A percentile compares a stretch with the other conserved stretches of the same genome.
phyloP scores from a whole-genome alignment of 176 grass and related monocot species.

The Eragrostis nindensis region DNA sequence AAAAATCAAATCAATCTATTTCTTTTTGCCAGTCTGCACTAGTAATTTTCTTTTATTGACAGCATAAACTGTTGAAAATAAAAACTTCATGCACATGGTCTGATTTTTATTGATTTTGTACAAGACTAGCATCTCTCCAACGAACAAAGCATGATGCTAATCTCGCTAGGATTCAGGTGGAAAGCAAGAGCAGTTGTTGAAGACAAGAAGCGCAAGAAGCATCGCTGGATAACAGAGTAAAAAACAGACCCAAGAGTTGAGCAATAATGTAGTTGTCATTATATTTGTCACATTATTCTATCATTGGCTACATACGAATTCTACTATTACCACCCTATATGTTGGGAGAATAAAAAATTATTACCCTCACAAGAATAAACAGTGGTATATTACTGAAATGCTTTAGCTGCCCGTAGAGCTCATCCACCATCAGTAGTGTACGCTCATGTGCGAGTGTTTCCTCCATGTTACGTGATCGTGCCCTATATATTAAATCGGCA shows the following conservation, averaged over 20 bases:
- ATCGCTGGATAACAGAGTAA: too few relatives aligned
- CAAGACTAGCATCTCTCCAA: not conserved
- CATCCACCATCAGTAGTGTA: too few relatives aligned
- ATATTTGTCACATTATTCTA: not conserved
- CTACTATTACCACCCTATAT: not conserved
- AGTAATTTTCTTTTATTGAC: too few relatives aligned
- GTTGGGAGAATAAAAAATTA: not conserved
- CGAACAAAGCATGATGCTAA: not conserved
- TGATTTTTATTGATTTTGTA: too few relatives aligned
- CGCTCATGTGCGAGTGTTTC: constrained; percentile 36
- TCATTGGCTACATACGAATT: not conserved
- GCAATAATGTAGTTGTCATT: too few relatives aligned
- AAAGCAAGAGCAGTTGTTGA: not conserved
- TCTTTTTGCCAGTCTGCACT: too few relatives aligned
- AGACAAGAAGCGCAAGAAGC: too few relatives aligned
- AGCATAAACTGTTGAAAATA: too few relatives aligned
- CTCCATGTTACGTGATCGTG: constrained; percentile 28
- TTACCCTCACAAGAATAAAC: not conserved
- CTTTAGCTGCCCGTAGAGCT: too few relatives aligned
- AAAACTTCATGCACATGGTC: too few relatives aligned
- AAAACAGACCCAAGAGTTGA: not conserved
- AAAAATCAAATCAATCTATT: too few relatives aligned
- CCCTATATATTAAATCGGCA: not conserved
- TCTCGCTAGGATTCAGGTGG: not conserved
- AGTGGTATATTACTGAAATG: too few relatives aligned